Percentiles rank a stretch among this genome's conserved stretches.
Conservation (phyloP, 768 basidiomycete species). For the Kwoniella pini region DNA sequence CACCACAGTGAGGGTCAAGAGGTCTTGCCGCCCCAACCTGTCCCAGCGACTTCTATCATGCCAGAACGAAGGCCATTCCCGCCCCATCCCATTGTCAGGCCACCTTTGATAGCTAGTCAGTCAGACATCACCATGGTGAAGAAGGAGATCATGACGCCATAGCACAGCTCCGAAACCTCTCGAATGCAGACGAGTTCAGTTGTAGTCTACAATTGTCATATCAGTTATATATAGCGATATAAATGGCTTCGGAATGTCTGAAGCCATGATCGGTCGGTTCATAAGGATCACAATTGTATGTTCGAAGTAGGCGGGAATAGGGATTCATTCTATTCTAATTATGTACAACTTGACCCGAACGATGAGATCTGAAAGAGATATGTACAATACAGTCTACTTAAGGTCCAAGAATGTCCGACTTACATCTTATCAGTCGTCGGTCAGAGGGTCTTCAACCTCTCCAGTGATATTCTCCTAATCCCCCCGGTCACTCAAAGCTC, state of each 20-base stretch:
- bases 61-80: not conserved
- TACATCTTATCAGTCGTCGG: not conserved
- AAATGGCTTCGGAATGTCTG: too few relatives aligned
- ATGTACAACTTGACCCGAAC: not conserved
- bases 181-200: too few relatives aligned
- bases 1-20: not conserved
- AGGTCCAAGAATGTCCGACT: slow-evolving; percentile 6
- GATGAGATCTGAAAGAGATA: not conserved
- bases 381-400: not conserved
- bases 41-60: too few relatives aligned
- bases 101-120: not conserved
- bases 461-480: not conserved
- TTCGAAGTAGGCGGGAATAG: too few relatives aligned
- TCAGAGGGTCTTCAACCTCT: not conserved
- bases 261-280: too few relatives aligned
- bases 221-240: too few relatives aligned
- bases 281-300: too few relatives aligned
- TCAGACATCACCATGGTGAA: not conserved
- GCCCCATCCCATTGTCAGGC: not conserved
- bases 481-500: slow-evolving; percentile 25
- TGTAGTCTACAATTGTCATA: too few relatives aligned
- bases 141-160: slow-evolving; percentile 7
- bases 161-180: not conserved
- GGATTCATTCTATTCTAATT: not conserved
- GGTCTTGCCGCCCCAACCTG: too few relatives aligned